Evolutionary conservation across 306 rosid genomes (phyloP).

Genomic region (Hippophae rhamnoides): DNA sequence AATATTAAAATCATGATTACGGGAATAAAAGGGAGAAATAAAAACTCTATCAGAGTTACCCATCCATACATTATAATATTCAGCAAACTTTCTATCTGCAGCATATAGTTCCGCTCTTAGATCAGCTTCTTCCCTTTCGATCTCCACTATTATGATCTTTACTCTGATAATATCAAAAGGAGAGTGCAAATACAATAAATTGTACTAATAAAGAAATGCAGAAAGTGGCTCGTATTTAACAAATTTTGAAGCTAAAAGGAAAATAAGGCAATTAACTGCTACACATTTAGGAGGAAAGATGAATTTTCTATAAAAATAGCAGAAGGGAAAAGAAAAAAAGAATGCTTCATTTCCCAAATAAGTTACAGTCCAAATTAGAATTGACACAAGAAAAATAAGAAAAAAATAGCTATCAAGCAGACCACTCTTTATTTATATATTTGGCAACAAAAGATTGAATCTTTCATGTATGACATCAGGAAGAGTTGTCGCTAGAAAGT

Average conservation of each 20-base stretch:
- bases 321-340: constrained; percentile 11
- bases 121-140: constrained; percentile 83
- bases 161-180: constrained; percentile 42
- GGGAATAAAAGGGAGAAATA: constrained; percentile 6
- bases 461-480: not conserved
- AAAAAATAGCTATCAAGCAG: too few species aligned
- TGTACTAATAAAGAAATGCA: too few species aligned
- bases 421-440: constrained; percentile 4
- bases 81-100: constrained; percentile 84
- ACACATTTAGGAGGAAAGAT: too few species aligned
- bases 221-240: too few species aligned
- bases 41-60: constrained; percentile 5
- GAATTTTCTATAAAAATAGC: too few species aligned
- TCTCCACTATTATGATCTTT: constrained; percentile 75
- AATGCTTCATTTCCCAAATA: not conserved
- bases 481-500: not conserved
- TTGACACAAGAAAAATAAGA: too few species aligned
- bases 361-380: not conserved
- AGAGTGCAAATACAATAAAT: not conserved
- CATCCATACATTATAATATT: constrained; percentile 58
- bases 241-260: too few species aligned
- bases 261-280: too few species aligned
- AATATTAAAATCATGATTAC: not conserved
- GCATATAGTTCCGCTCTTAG: constrained; percentile 73
- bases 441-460: not conserved